Percentiles rank a stretch among this genome's conserved stretches.
These are phyloP conservation scores for Tanacetum coccineum DNA, from an alignment of 129 eudicot species.

Conservation along the genomic window DNA sequence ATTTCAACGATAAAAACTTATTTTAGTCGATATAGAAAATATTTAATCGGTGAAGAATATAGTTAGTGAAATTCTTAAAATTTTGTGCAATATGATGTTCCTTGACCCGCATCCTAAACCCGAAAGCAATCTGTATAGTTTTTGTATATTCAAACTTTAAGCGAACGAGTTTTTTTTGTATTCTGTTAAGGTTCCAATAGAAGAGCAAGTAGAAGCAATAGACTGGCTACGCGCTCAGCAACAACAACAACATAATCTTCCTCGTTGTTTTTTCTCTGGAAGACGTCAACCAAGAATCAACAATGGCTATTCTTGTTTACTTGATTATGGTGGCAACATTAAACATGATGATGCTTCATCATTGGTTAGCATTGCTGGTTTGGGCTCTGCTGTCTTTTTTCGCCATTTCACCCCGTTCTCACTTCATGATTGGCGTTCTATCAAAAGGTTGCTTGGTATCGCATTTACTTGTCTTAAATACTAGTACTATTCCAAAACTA, in stretches of 20 bases:
- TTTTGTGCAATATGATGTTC: too few species aligned
- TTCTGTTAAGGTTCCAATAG: conserved; percentile 64
- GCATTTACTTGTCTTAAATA: too few species aligned
- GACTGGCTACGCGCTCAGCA: conserved; percentile 82
- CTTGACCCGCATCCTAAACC: too few species aligned
- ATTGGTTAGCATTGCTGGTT: conserved; percentile 66
- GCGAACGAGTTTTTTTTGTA: conserved; percentile 1
- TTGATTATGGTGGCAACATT: conserved; percentile 6
- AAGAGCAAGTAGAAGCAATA: conserved; percentile 68
- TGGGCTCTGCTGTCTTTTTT: conserved; percentile 91
- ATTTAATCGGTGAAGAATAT: too few species aligned
- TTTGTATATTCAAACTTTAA: too few species aligned
- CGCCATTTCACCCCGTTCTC: conserved; percentile 69
- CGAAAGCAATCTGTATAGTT: too few species aligned
- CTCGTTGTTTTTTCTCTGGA: conserved; percentile 89
- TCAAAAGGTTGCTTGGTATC: conserved; percentile 54
- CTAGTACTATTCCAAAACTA: too few species aligned
- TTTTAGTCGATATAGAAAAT: too few species aligned
- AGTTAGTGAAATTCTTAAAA: too few species aligned
- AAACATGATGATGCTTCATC: conserved; percentile 6
- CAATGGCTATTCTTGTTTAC: background rate
- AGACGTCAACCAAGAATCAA: conserved; percentile 29
- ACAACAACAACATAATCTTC: conserved; percentile 40
- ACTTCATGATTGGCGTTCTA: conserved; percentile 74
- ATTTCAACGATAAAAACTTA: too few species aligned